Evolutionary conservation across 176 grass and related monocot genomes (phyloP).

Genomic region (Saccharum spontaneum): DNA sequence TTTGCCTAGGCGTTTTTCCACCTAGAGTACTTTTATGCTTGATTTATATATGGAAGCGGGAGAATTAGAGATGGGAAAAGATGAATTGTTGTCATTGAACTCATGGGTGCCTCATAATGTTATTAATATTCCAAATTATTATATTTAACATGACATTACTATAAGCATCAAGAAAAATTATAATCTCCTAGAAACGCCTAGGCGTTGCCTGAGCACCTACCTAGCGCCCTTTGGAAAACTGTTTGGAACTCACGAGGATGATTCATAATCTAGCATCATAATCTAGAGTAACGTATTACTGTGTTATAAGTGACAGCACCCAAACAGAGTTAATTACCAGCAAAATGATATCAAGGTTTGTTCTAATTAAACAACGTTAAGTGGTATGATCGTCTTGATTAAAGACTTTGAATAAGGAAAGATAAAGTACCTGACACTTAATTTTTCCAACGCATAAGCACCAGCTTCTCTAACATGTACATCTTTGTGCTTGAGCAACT

Average conservation of each 20-base stretch:
- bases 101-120: neutral
- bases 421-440: conserved; percentile 54
- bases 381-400: neutral
- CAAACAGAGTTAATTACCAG: neutral
- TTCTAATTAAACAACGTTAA: conserved; percentile 3
- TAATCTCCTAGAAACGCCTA: neutral
- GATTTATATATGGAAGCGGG: neutral
- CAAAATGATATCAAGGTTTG: neutral
- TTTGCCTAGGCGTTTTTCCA: neutral
- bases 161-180: neutral
- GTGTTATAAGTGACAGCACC: neutral
- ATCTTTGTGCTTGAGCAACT: conserved; percentile 55
- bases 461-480: conserved; percentile 42
- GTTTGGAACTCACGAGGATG: no score
- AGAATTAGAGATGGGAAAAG: neutral
- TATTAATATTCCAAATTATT: neutral
- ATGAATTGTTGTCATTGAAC: neutral
- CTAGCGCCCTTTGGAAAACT: no score
- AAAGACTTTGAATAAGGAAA: conserved; percentile 2
- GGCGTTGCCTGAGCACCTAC: no score
- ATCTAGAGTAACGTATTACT: no score
- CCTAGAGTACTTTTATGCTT: neutral
- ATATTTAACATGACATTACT: neutral
- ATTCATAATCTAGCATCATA: no score
- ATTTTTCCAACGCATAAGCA: conserved; percentile 62